Conservation (phyloP, 2,329 filamentous ascomycete species). For the Stemphylium vesicarium region DNA sequence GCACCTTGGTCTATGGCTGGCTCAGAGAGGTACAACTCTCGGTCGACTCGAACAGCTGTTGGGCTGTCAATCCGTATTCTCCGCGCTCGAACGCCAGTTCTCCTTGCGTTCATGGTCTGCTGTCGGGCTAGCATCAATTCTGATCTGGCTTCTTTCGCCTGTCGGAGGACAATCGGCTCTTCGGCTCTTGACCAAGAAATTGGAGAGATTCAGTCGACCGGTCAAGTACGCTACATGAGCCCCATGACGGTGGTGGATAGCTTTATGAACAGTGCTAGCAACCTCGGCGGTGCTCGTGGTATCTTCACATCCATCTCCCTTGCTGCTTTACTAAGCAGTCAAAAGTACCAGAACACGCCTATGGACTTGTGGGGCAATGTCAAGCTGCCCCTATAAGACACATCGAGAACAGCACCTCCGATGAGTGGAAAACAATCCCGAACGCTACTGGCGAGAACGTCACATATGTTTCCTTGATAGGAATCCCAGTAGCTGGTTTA, state of each 20-base stretch:
- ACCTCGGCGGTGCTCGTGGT: slow-evolving; percentile 21
- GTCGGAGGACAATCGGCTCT: slow-evolving; percentile 41
- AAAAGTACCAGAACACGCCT: slow-evolving; percentile 26
- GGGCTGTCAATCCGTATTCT: slow-evolving; percentile 39
- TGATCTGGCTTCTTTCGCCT: slow-evolving; percentile 39
- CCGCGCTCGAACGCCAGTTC: slow-evolving; percentile 39
- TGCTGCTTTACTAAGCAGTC: slow-evolving; percentile 32
- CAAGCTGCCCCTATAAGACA: slow-evolving; percentile 34
- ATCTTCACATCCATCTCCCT: slow-evolving; percentile 31
- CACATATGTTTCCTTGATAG: slow-evolving; percentile 36
- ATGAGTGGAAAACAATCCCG: slow-evolving; percentile 27
- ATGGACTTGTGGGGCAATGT: slow-evolving; percentile 41
- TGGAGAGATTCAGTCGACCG: slow-evolving; percentile 14
- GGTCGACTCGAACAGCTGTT: slow-evolving; percentile 35
- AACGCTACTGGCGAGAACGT: slow-evolving; percentile 16
- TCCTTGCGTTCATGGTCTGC: slow-evolving; percentile 31
- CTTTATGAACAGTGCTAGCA: slow-evolving; percentile 18
- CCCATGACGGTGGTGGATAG: slow-evolving; percentile 17
- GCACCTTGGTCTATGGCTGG: slow-evolving; percentile 32
- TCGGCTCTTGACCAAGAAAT: slow-evolving; percentile 28
- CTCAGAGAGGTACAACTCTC: slow-evolving; percentile 39
- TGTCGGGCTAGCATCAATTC: slow-evolving; percentile 30
- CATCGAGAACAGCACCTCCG: slow-evolving; percentile 23
- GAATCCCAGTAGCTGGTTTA: slow-evolving; percentile 27
- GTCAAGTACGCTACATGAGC: slow-evolving; percentile 27